These are phyloP conservation scores for Neurospora hispaniola DNA, from an alignment of 495 filamentous ascomycete genomes.

Conservation along the genomic window DNA sequence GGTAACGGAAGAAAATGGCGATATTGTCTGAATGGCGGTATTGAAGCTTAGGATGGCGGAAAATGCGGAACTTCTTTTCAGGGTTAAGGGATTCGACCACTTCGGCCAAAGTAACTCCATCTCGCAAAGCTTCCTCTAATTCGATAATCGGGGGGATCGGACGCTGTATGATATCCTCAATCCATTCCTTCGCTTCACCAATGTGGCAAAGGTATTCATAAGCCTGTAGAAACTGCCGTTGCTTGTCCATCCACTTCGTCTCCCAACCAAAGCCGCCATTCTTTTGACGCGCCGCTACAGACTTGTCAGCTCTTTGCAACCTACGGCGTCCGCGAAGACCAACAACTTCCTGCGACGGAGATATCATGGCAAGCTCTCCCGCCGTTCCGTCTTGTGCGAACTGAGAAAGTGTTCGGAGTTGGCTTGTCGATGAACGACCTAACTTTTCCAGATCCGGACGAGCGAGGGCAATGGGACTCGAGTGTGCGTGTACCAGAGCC, in stretches of 20 bases:
- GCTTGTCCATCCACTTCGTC: constrained; percentile 97
- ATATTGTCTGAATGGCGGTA: constrained; percentile 98
- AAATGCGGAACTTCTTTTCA: constrained; percentile 64
- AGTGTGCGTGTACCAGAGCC: constrained; percentile 33
- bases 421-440: constrained; percentile 73
- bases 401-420: constrained; percentile 80
- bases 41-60: constrained; percentile 72
- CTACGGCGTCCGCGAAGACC: constrained; percentile 76
- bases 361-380: constrained; percentile 70
- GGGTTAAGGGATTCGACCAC: constrained; percentile 87
- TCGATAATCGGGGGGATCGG: constrained; percentile 92
- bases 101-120: constrained; percentile 93
- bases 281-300: constrained; percentile 35
- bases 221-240: constrained; percentile 89
- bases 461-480: constrained; percentile 32
- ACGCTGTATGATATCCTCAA: constrained; percentile 85
- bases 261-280: constrained; percentile 57
- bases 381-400: constrained; percentile 63
- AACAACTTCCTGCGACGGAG: constrained; percentile 67
- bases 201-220: constrained; percentile 99
- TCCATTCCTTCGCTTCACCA: constrained; percentile 98
- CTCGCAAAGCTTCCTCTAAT: constrained; percentile 82
- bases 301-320: constrained; percentile 60
- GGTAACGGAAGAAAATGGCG: constrained; percentile 81
- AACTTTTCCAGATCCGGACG: constrained; percentile 67